Conservation (phyloP, 768 basidiomycete species). For the Boletales sp. region DNA sequence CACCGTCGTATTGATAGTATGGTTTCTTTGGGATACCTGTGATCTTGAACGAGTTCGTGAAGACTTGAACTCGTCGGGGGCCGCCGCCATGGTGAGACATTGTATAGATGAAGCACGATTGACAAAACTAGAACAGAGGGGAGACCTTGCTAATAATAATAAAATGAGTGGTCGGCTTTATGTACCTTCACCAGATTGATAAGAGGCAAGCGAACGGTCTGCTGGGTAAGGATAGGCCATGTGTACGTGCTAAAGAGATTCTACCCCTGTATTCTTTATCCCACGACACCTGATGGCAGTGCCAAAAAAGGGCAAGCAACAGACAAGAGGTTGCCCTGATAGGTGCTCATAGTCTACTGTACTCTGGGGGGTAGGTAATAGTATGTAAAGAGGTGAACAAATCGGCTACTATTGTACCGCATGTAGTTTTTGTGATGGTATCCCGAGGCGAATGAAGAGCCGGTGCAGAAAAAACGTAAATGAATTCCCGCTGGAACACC, state of each 20-base stretch:
- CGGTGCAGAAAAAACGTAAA: background rate
- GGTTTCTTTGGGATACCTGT: slow-evolving; percentile 20
- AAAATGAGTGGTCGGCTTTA: background rate
- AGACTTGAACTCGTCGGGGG: slow-evolving; percentile 21
- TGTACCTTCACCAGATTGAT: slow-evolving; percentile 21
- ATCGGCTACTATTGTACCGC: background rate
- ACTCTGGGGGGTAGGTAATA: slow-evolving; percentile 1
- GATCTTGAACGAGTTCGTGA: slow-evolving; percentile 33
- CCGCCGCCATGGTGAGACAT: slow-evolving; percentile 22
- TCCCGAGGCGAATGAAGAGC: background rate
- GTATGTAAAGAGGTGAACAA: slow-evolving; percentile 5
- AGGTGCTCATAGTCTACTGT: background rate
- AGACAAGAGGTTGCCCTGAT: slow-evolving; percentile 4
- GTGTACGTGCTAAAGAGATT: background rate
- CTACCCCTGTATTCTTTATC: background rate
- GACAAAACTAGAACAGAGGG: background rate
- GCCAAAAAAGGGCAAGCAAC: slow-evolving; percentile 23
- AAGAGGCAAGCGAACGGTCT: slow-evolving; percentile 16
- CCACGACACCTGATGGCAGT: slow-evolving; percentile 5
- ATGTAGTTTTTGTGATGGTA: background rate
- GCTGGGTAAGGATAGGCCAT: background rate
- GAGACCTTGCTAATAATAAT: background rate
- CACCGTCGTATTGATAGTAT: slow-evolving; percentile 34
- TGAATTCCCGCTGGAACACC: slow-evolving; percentile 5
- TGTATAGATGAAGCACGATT: slow-evolving; percentile 4